These are phyloP conservation scores for Fraxinus sp. DNA, from an alignment of 305 asterid species.

Conservation along the genomic window DNA sequence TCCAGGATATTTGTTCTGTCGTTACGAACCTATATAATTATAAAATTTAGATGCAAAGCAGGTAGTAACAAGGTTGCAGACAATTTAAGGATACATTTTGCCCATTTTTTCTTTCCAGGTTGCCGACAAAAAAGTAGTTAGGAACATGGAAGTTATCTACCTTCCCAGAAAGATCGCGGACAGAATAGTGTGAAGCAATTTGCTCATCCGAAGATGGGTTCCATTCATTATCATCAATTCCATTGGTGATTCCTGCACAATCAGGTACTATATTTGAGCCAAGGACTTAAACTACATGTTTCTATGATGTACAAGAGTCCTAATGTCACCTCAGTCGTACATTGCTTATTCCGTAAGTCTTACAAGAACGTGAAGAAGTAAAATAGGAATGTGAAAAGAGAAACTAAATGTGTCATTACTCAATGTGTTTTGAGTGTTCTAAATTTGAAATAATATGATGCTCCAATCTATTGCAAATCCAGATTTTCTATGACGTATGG, in stretches of 20 bases:
- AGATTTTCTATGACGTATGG: background rate
- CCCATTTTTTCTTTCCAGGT: background rate
- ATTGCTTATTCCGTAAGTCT: background rate
- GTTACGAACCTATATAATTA: background rate
- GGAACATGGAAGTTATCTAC: constrained; percentile 35
- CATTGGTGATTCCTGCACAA: constrained; percentile 85
- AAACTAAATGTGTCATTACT: background rate
- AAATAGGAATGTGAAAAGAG: background rate
- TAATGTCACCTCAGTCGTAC: background rate
- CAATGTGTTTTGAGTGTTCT: background rate
- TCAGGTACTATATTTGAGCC: constrained; percentile 11
- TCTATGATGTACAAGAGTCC: background rate
- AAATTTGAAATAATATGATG: background rate
- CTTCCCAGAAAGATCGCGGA: constrained; percentile 82
- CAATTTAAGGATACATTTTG: background rate
- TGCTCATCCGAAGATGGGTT: constrained; percentile 69
- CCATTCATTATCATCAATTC: constrained; percentile 81
- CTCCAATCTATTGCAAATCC: background rate
- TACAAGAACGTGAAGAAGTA: background rate
- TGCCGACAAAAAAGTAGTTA: background rate
- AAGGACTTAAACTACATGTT: background rate
- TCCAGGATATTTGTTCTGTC: background rate
- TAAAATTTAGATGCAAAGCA: background rate
- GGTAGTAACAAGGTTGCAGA: background rate
- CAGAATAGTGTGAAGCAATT: constrained; percentile 62